phyloP scores from a whole-genome alignment of 2,329 filamentous ascomycete species.

The Pseudogymnoascus sp. region DNA sequence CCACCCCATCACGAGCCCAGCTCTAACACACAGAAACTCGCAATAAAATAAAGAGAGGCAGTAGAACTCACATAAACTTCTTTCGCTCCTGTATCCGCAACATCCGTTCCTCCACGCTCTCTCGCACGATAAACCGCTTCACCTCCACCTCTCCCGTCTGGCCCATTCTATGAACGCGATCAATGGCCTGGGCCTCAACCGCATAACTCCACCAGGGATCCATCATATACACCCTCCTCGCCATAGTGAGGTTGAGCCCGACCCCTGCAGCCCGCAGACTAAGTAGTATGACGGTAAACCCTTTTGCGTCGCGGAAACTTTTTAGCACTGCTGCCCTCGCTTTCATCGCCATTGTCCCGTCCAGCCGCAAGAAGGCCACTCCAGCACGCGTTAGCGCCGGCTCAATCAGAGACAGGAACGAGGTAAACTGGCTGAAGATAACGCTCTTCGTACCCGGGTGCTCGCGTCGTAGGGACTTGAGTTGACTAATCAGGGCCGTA shows the following conservation, averaged over 20 bases:
- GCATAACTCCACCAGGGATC: slow-evolving; percentile 99
- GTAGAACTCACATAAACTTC: slow-evolving; percentile 73
- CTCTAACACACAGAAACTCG: slow-evolving; percentile 19
- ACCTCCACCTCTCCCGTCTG: slow-evolving; percentile 81
- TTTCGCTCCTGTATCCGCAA: slow-evolving; percentile 87
- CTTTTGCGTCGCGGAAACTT: slow-evolving; percentile 55
- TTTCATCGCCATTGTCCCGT: slow-evolving; percentile 85
- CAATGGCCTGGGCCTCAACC: slow-evolving; percentile 92
- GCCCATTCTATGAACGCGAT: slow-evolving; percentile 95
- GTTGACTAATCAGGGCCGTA: slow-evolving; percentile 64
- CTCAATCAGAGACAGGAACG: slow-evolving; percentile 85
- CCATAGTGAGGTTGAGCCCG: slow-evolving; percentile 83
- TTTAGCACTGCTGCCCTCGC: slow-evolving; percentile 67
- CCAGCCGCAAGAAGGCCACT: slow-evolving; percentile 77
- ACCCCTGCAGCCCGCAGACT: slow-evolving; percentile 87
- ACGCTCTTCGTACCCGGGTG: slow-evolving; percentile 74
- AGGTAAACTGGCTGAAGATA: slow-evolving; percentile 95
- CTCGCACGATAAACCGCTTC: slow-evolving; percentile 77
- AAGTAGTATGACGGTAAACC: slow-evolving; percentile 69
- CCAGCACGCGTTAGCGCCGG: slow-evolving; percentile 64
- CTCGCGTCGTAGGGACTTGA: slow-evolving; percentile 58
- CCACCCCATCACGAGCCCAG: slow-evolving; percentile 6
- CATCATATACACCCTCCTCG: slow-evolving; percentile 95
- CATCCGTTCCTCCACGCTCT: slow-evolving; percentile 94
- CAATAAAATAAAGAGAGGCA: slow-evolving; percentile 11